Percentiles rank a stretch among this genome's conserved stretches.
Conservation (phyloP, 805 yeast genomes). For the Candida krabiensis region DNA sequence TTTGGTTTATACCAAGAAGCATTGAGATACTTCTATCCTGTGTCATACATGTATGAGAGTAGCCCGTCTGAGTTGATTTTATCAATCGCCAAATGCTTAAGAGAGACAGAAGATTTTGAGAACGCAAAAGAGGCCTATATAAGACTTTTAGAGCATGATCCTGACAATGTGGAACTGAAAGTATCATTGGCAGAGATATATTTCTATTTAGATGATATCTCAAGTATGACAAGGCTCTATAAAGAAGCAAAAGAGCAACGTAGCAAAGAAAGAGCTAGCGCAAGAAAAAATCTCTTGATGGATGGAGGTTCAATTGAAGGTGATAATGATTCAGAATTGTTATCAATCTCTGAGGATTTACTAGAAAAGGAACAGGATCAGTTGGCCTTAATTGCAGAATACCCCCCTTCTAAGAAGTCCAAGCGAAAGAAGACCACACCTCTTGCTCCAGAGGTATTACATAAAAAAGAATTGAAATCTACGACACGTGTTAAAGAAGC, state of each 20-base stretch:
- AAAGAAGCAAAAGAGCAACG: constrained; percentile 51
- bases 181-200: constrained; percentile 81
- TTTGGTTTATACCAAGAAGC: constrained; percentile 78
- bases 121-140: constrained; percentile 63
- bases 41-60: constrained; percentile 55
- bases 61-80: constrained; percentile 50
- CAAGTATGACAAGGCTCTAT: constrained; percentile 53
- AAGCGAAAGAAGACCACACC: constrained; percentile 21
- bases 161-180: constrained; percentile 68
- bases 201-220: constrained; percentile 61
- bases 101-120: constrained; percentile 67
- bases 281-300: constrained; percentile 24
- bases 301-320: constrained; percentile 17
- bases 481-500: constrained; percentile 42
- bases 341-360: constrained; percentile 18
- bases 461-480: constrained; percentile 31
- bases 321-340: constrained; percentile 19
- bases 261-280: constrained; percentile 30
- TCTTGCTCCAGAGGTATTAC: constrained; percentile 27
- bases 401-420: constrained; percentile 25
- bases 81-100: constrained; percentile 73
- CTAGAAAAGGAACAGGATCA: constrained; percentile 26
- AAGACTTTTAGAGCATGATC: constrained; percentile 53
- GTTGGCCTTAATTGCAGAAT: constrained; percentile 34
- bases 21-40: constrained; percentile 57